These are phyloP conservation scores for Pneumocystis murina DNA, from an alignment of 1,139 yeast genomes.

Conservation along the genomic window DNA sequence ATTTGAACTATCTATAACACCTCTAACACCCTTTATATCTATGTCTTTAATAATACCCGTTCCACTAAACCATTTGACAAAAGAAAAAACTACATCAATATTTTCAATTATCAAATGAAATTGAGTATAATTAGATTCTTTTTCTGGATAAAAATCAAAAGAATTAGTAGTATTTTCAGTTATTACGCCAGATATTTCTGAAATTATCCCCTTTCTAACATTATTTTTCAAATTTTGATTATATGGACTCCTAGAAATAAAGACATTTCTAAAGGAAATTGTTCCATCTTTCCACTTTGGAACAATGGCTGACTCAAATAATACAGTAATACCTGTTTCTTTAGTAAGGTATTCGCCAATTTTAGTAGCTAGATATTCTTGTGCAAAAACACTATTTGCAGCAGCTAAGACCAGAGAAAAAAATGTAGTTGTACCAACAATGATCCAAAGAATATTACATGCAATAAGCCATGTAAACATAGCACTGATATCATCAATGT, in stretches of 20 bases:
- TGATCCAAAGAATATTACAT: slow-evolving; percentile 63
- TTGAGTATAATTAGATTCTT: slow-evolving; percentile 91
- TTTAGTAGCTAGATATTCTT: slow-evolving; percentile 68
- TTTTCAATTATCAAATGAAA: slow-evolving; percentile 82
- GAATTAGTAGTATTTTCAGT: slow-evolving; percentile 17
- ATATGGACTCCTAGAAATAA: slow-evolving; percentile 69
- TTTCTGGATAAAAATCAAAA: slow-evolving; percentile 30
- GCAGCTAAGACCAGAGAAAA: slow-evolving; percentile 63
- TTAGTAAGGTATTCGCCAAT: slow-evolving; percentile 72
- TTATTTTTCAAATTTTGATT: slow-evolving; percentile 40
- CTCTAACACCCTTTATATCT: slow-evolving; percentile 72
- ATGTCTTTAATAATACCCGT: slow-evolving; percentile 73
- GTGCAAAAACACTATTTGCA: slow-evolving; percentile 75
- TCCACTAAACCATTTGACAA: slow-evolving; percentile 80
- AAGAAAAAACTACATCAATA: slow-evolving; percentile 63
- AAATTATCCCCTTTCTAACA: slow-evolving; percentile 23
- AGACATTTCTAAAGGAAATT: slow-evolving; percentile 69
- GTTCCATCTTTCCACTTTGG: slow-evolving; percentile 90
- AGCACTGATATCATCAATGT: slow-evolving; percentile 79
- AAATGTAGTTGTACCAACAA: slow-evolving; percentile 82
- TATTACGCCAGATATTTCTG: slow-evolving; percentile 42
- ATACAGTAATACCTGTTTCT: slow-evolving; percentile 73
- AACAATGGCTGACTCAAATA: slow-evolving; percentile 85
- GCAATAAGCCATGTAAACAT: slow-evolving; percentile 80
- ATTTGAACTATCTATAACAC: slow-evolving; percentile 80